Evolutionary conservation across 139 green algal species (phyloP).

Genomic region (Chlamydomonas sp.): DNA sequence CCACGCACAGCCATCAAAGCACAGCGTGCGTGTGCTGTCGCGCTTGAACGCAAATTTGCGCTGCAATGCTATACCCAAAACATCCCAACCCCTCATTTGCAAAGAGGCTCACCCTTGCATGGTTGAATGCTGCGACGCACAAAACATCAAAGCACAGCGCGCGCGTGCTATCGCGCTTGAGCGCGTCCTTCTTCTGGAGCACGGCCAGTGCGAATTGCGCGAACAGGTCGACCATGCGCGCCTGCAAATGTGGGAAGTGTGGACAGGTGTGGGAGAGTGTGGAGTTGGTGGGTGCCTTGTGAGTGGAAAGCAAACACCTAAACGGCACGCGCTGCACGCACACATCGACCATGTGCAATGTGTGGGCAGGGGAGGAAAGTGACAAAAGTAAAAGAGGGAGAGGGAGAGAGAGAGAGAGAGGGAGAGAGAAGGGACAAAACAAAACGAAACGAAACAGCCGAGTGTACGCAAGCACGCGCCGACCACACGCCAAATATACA

Average conservation of each 20-base stretch:
- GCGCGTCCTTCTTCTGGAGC: not conserved
- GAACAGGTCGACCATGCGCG: not conserved
- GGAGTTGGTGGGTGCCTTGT: not conserved
- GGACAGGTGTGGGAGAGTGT: not conserved
- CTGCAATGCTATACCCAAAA: not conserved
- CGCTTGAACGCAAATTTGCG: not conserved
- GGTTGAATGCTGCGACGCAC: not conserved
- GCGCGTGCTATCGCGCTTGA: slow-evolving; percentile 5
- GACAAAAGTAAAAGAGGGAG: too few relatives aligned
- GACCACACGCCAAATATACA: too few relatives aligned
- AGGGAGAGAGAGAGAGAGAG: too few relatives aligned
- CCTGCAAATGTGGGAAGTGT: not conserved
- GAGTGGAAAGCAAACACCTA: not conserved
- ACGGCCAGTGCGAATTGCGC: not conserved
- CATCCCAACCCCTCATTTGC: not conserved
- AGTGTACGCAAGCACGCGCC: too few relatives aligned
- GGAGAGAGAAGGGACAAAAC: too few relatives aligned
- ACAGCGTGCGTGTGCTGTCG: too few relatives aligned
- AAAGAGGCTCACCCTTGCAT: not conserved
- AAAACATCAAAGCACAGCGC: slow-evolving; percentile 7
- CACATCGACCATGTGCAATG: slow-evolving; percentile 5
- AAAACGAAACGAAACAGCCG: too few relatives aligned
- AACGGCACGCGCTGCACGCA: not conserved
- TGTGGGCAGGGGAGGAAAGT: too few relatives aligned
- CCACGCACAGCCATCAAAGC: too few relatives aligned